Base-by-base conservation (phyloP, 176 grass and related monocot species). In the Coix lacrymajobi region DNA sequence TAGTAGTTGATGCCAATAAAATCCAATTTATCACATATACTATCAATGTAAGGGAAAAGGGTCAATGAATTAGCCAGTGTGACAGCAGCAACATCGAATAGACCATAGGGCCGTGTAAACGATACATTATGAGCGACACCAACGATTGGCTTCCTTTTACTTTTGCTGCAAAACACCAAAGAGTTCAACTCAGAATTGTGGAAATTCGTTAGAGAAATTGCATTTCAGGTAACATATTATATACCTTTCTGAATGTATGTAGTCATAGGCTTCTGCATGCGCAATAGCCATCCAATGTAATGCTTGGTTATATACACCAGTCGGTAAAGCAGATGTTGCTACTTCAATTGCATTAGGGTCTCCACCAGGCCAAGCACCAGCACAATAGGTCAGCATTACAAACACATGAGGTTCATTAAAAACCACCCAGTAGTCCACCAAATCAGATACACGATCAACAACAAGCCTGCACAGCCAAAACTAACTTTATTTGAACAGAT, bases 1-100 rank as follows among this genome's bases (percentile, higher is more conserved):
- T 98, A 98, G 82, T 98, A 98, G 67, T 98, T 98, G 76, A 98
- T 88, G 24, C 96, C 96, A 77, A 98, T 92, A 62, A 93, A 98
- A 81, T 98, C 92, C 73, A 95, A 72, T 77, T 93, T 93, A 84
- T 91, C 87, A 73, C 79, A 93, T 33, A 95, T 95, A 87, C 90
- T 93, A 91, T 98, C 92, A 46, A 98, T 69, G 65, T 83, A 95
- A 69, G 90, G 87, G 44, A 95, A 98, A 72, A 93, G 60, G 8
- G 87, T 93, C 82, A 95, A 83, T 68, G 96, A 93, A 76, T 95
- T 98, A 62, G 92, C 92, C 32, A 98, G 87, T 37, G 87, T 84
- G 43, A 92, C 90, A 77, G 91, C 88, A 5, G 96, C 89, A 69
- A 95, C 85, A 86, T 98, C 96, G 62, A 98, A 98, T 44, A 98